These are phyloP conservation scores for Hanseniaspora lindneri DNA, from an alignment of 805 yeast species.

Conservation along the genomic window DNA sequence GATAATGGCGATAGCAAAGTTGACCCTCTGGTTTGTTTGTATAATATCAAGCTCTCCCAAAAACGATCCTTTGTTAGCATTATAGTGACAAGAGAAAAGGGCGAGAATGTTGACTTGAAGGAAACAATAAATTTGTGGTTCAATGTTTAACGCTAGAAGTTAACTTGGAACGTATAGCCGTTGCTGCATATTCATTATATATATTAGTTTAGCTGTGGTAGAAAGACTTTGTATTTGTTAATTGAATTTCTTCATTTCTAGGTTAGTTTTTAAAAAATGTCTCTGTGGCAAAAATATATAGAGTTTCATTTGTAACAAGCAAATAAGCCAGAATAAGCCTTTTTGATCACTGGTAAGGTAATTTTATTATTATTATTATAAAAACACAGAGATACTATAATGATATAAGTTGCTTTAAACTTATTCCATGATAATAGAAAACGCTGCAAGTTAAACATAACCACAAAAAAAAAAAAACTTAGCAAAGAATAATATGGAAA, in stretches of 20 bases:
- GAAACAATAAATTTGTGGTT: slow-evolving; percentile 13
- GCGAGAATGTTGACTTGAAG: background rate
- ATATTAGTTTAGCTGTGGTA: no score
- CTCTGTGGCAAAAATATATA: no score
- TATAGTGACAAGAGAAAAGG: slow-evolving; percentile 3
- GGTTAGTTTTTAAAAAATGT: no score
- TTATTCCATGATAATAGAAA: no score
- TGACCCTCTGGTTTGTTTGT: background rate
- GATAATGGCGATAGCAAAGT: background rate
- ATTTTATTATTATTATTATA: background rate
- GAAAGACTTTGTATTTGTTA: no score
- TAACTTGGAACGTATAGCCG: background rate
- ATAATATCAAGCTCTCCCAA: slow-evolving; percentile 11
- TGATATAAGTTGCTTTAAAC: no score
- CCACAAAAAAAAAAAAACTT: no score
- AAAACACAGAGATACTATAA: background rate
- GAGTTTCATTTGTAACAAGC: no score
- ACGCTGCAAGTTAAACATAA: no score
- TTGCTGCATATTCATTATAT: background rate
- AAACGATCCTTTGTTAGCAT: slow-evolving; percentile 12
- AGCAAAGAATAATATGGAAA: no score
- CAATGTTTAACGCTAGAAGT: slow-evolving; percentile 1
- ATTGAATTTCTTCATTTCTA: no score
- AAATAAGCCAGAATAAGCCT: background rate
- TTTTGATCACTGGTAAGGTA: background rate